Base-by-base conservation (phyloP, 495 filamentous ascomycete species). In the Daldinia loculata region DNA sequence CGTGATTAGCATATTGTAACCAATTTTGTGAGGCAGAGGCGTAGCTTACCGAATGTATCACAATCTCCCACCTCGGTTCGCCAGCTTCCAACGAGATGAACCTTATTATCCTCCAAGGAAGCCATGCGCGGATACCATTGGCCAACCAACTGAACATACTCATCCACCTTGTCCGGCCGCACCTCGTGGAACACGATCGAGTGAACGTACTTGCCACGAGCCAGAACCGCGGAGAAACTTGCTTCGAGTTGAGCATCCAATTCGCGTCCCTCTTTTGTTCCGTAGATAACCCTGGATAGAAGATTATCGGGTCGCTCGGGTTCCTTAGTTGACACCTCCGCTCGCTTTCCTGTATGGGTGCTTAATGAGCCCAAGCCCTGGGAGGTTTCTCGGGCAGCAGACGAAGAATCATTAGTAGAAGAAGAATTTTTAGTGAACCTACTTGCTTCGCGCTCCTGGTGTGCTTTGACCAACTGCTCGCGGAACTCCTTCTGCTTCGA, bases 21-120 rank as follows among this genome's bases (percentile, higher is more conserved):
- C 0, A 11, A 22, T n/a, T n/a, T 29, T 69, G 45, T 29, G 24
- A 27, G 11, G 15, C 4, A 8, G 4, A 17, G 61, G 1, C 41
- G 11, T 17, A 43, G 80, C 87, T 24, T 86, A 98, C 95, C 90
- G 83, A 99, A 99, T 0, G 94, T 97, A 75, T 98, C 95, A 74
- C 93, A 96, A 74, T 98, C 96, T 55, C 96, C 96, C 63, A 99
- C 95, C 80, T 99, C 96, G 2, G 95, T 97, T 78, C 95, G 89
- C 95, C 95, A 99, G 83, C 95, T 98, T 68, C 95, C 95, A 15
- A 99, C 95, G 55, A 99, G 83, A 80, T 99, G 90, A 74, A 98
- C 96, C 77, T 93, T 92, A 83, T 97, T 96, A 81, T 94, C 89
- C 64, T 90, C 88, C 50, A 87, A 84, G 41, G 81, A 81, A 12